Evolutionary conservation across 306 rosid genomes (phyloP).

Genomic region (Gleditsia sinensis): DNA sequence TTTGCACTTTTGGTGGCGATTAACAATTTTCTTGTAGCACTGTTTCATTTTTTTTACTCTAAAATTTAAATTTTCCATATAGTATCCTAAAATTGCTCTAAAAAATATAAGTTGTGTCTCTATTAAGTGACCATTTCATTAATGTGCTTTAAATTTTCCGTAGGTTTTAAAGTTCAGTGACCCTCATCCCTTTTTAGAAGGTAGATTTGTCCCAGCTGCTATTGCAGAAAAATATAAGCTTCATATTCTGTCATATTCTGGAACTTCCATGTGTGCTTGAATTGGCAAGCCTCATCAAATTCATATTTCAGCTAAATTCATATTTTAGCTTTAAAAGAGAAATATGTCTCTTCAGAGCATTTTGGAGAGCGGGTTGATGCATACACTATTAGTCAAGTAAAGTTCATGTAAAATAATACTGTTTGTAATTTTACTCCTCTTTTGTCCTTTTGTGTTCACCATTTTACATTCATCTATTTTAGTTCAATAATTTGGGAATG

Average conservation of each 20-base stretch:
- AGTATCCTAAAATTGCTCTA: not conserved
- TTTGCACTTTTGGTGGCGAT: too few species aligned
- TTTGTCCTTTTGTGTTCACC: slow-evolving; percentile 7
- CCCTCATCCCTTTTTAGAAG: slow-evolving; percentile 91
- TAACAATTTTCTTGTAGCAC: too few species aligned
- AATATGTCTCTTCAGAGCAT: slow-evolving; percentile 90
- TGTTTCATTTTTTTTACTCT: slow-evolving; percentile 23
- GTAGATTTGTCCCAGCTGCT: slow-evolving; percentile 89
- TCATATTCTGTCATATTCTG: slow-evolving; percentile 82
- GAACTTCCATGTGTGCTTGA: slow-evolving; percentile 84
- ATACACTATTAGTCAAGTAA: slow-evolving; percentile 81
- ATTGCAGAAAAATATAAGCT: slow-evolving; percentile 82
- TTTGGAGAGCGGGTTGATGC: slow-evolving; percentile 75
- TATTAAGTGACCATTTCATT: slow-evolving; percentile 21
- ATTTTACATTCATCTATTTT: slow-evolving; percentile 29
- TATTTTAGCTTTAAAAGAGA: slow-evolving; percentile 94
- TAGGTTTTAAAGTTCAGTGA: slow-evolving; percentile 89
- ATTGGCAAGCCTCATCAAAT: slow-evolving; percentile 79
- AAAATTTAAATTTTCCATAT: slow-evolving; percentile 34
- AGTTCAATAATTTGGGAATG: slow-evolving; percentile 18
- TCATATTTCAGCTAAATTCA: slow-evolving; percentile 88
- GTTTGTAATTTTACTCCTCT: not conserved
- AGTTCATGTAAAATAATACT: slow-evolving; percentile 9
- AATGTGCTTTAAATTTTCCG: slow-evolving; percentile 24
- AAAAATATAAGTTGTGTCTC: slow-evolving; percentile 13